Evolutionary conservation across 2,329 filamentous ascomycete species (phyloP).

Genomic region (Chaetoscypha palmicola): DNA sequence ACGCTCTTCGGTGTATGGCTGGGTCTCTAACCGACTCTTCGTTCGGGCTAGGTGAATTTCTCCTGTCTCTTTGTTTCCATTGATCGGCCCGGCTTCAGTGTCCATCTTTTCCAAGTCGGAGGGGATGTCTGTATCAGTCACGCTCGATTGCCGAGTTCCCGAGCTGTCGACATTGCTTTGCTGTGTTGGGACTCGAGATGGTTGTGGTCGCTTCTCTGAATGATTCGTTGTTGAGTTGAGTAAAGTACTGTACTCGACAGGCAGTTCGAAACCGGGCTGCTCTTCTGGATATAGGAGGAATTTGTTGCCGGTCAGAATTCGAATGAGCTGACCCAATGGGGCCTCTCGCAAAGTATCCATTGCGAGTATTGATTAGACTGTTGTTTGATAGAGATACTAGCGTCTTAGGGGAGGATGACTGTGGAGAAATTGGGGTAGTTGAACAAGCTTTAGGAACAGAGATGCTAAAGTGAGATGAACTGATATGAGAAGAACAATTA

Average conservation of each 20-base stretch:
- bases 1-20: conserved; percentile 33
- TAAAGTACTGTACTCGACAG: conserved; percentile 34
- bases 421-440: no score
- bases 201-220: conserved; percentile 7
- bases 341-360: conserved; percentile 44
- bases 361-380: background rate
- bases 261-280: conserved; percentile 45
- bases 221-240: conserved; percentile 20
- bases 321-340: conserved; percentile 51
- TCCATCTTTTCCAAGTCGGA: conserved; percentile 22
- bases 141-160: conserved; percentile 14
- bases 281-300: conserved; percentile 56
- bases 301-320: conserved; percentile 45
- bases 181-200: background rate
- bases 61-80: conserved; percentile 14
- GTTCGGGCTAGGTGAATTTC: conserved; percentile 18
- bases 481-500: background rate
- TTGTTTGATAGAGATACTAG: no score
- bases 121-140: conserved; percentile 5
- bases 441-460: no score
- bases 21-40: conserved; percentile 23
- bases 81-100: conserved; percentile 15
- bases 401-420: background rate
- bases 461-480: background rate
- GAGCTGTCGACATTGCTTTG: background rate